Evolutionary conservation across 805 yeast genomes (phyloP), one percentile per base, ranked within the genome.

Genomic region (Sungouiella thailandica): DNA sequence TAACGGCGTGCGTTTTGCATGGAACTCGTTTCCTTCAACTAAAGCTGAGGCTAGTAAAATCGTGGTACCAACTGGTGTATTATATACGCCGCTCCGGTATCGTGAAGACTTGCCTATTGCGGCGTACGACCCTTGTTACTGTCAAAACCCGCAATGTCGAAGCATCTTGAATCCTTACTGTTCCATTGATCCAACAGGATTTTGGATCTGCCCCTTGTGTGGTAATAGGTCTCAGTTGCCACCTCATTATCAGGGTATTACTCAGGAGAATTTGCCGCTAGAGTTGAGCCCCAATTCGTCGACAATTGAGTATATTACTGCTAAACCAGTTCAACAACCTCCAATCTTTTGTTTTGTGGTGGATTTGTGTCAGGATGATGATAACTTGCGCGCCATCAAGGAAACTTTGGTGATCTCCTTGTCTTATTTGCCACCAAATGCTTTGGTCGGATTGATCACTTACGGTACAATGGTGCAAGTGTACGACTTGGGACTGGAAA

Each of bases 21-120:
- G 83, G 80, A 65, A 69, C 65, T 82, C 85, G 26, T 80, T 90
- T 51, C 98, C 99, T 18, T 78, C 84, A 26, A 81, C 96, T 24
- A 78, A 88, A 47, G 76, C 78, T 26, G 97, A 93, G 59, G 93
- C 96, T 13, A 80, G 81, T 50, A 83, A 93, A 47, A 83, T 88
- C 52, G 94, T 90, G 13, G 89, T 93, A 20, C 98, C 99, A 9
- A 80, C 93, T 23, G 95, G 97, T 26, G 82, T 96, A 36, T 65
- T 93, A 42, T 93, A 88, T 68, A 89, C 97, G n/a, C 99, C 99
- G 7, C 72, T 93, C 49, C 78, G 86, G 51, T 77, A 76, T 37
- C 76, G 84, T 46, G 83, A 81, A 39, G 88, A 81, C 43, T 67
- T 87, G 42, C 81, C 86, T 12, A 63, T 84, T 34, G 87, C 90